Percentiles rank a stretch among this genome's conserved stretches.
These are phyloP conservation scores for Phytophthora pseudosyringae DNA, from an alignment of 352 stramenopile genomes.

Conservation along the genomic window DNA sequence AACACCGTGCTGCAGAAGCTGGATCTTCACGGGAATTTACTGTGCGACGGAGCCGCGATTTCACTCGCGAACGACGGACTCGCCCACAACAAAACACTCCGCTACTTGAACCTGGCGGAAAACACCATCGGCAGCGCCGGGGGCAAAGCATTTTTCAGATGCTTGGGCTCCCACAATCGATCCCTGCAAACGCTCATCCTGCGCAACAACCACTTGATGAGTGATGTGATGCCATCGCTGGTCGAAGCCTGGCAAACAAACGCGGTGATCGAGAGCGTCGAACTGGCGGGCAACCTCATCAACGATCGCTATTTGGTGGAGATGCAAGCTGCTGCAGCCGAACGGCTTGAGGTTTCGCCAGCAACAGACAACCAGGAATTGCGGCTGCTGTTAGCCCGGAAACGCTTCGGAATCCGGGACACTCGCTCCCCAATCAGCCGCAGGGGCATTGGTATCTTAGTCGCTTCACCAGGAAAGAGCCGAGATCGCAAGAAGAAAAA, in stretches of 20 bases:
- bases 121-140: constrained; percentile 61
- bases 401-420: constrained; percentile 34
- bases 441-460: constrained; percentile 13
- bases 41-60: constrained; percentile 47
- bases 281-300: constrained; percentile 68
- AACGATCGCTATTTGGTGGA: constrained; percentile 43
- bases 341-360: constrained; percentile 32
- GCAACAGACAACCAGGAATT: constrained; percentile 43
- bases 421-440: constrained; percentile 5
- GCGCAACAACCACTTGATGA: constrained; percentile 68
- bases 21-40: constrained; percentile 65
- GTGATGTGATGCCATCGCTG: constrained; percentile 49
- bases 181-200: constrained; percentile 59
- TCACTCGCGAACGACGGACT: constrained; percentile 55
- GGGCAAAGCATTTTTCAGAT: constrained; percentile 53
- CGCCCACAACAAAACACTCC: constrained; percentile 43
- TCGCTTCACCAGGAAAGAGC: constrained; percentile 9
- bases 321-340: constrained; percentile 32
- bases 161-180: constrained; percentile 42
- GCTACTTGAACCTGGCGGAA: constrained; percentile 66
- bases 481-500: constrained; percentile 15
- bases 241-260: constrained; percentile 48
- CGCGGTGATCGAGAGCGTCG: constrained; percentile 45
- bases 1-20: constrained; percentile 63
- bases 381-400: constrained; percentile 54